phyloP scores from a whole-genome alignment of 768 basidiomycete genomes.

The Auriscalpium orientale region DNA sequence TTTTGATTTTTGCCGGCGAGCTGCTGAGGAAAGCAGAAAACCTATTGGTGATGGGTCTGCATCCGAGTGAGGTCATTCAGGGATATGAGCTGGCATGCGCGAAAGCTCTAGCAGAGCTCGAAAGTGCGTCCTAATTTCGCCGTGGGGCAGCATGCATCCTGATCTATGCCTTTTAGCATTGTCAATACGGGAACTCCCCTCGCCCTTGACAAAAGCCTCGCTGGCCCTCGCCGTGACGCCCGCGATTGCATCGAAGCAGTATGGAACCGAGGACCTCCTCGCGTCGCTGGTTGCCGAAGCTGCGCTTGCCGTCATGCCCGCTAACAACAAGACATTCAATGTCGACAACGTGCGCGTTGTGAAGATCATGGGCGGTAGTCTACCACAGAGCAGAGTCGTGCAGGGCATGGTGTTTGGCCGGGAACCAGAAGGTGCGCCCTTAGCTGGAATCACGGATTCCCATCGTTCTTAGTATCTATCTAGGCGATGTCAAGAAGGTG shows the following conservation, averaged over 20 bases:
- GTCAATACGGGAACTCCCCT: constrained; percentile 59
- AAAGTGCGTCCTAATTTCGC: constrained; percentile 54
- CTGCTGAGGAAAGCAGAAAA: constrained; percentile 89
- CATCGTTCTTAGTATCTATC: not conserved
- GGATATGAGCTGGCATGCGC: constrained; percentile 89
- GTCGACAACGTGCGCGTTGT: constrained; percentile 98
- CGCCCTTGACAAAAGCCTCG: constrained; percentile 59
- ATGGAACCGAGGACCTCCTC: constrained; percentile 83
- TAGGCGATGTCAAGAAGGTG: constrained; percentile 78
- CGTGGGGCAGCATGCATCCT: not conserved
- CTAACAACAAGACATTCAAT: constrained; percentile 86
- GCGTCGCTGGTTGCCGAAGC: constrained; percentile 87
- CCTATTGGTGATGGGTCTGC: constrained; percentile 91
- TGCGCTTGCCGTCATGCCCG: constrained; percentile 85
- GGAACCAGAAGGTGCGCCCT: constrained; percentile 76
- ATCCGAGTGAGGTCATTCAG: constrained; percentile 91
- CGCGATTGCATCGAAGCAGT: constrained; percentile 95
- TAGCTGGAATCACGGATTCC: not conserved
- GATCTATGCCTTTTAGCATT: constrained; percentile 41
- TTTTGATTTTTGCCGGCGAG: constrained; percentile 93
- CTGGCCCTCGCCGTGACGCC: constrained; percentile 78
- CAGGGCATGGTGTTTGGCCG: constrained; percentile 98
- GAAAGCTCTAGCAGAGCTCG: constrained; percentile 82
- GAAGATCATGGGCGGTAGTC: constrained; percentile 93
- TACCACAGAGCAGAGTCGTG: constrained; percentile 81